Evolutionary conservation across 2,329 filamentous ascomycete genomes (phyloP).

Genomic region (Apiospora koreana): DNA sequence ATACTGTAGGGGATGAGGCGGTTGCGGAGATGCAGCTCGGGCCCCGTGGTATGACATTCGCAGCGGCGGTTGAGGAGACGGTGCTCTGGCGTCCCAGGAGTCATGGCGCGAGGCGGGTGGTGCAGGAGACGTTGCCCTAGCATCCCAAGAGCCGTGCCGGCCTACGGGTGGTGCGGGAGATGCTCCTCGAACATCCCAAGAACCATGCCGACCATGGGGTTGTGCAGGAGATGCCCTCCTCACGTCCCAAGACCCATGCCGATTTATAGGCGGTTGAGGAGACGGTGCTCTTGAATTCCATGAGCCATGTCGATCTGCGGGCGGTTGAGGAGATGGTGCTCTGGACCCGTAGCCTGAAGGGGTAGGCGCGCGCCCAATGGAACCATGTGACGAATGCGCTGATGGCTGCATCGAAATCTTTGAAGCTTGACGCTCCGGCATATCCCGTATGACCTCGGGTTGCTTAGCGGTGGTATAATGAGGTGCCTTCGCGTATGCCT

Average conservation of each 20-base stretch:
- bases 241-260: conserved; percentile 16
- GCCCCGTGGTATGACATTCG: conserved; percentile 33
- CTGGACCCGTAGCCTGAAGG: conserved; percentile 23
- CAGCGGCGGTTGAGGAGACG: conserved; percentile 28
- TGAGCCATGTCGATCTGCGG: conserved; percentile 19
- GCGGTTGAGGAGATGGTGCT: conserved; percentile 27
- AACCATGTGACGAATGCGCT: background rate
- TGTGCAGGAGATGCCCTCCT: background rate
- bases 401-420: background rate
- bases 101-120: conserved; percentile 28
- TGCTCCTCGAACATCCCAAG: conserved; percentile 22
- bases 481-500: conserved; percentile 66
- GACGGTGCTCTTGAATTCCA: background rate
- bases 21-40: conserved; percentile 35
- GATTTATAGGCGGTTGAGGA: conserved; percentile 5
- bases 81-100: conserved; percentile 14
- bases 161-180: conserved; percentile 33
- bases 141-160: conserved; percentile 1
- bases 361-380: background rate
- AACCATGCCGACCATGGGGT: background rate
- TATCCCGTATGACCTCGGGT: conserved; percentile 55
- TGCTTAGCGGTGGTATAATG: conserved; percentile 66
- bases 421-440: conserved; percentile 22
- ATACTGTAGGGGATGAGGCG: conserved; percentile 17
- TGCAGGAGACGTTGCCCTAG: conserved; percentile 32